Conservation (phyloP, 495 filamentous ascomycete genomes). For the Xylaria curta region DNA sequence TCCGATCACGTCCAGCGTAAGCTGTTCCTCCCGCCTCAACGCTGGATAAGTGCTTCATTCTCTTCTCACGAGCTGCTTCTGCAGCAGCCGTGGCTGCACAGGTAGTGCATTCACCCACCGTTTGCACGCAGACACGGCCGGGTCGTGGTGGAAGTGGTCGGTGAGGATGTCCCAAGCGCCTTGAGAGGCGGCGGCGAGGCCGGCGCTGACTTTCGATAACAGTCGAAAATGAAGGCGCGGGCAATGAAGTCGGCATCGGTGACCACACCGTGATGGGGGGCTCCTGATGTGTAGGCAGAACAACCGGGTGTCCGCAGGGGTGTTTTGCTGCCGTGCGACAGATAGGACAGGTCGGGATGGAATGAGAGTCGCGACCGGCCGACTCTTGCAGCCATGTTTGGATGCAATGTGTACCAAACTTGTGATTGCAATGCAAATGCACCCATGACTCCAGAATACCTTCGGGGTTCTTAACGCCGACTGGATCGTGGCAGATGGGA, state of each 20-base stretch:
- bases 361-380: constrained; percentile 42
- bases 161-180: constrained; percentile 28
- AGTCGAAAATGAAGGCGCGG: constrained; percentile 3
- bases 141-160: constrained; percentile 35
- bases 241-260: constrained; percentile 32
- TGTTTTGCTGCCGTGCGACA: constrained; percentile 49
- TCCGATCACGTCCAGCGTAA: not conserved
- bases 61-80: not conserved
- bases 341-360: constrained; percentile 46
- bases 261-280: constrained; percentile 33
- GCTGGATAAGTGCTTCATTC: not conserved
- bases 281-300: constrained; percentile 14
- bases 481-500: constrained; percentile 52
- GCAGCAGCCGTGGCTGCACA: constrained; percentile 28
- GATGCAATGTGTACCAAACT: constrained; percentile 55
- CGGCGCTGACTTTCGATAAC: constrained; percentile 29
- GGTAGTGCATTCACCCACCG: constrained; percentile 35
- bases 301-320: constrained; percentile 48
- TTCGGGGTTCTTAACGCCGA: constrained; percentile 44
- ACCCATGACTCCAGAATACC: constrained; percentile 51
- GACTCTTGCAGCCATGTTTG: constrained; percentile 49
- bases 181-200: constrained; percentile 37
- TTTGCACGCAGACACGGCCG: constrained; percentile 32
- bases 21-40: not conserved
- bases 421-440: constrained; percentile 51